Percentiles rank a stretch among this genome's conserved stretches.
Evolutionary conservation across 495 filamentous ascomycete genomes (phyloP).

Genomic region (Xylaria scruposa): DNA sequence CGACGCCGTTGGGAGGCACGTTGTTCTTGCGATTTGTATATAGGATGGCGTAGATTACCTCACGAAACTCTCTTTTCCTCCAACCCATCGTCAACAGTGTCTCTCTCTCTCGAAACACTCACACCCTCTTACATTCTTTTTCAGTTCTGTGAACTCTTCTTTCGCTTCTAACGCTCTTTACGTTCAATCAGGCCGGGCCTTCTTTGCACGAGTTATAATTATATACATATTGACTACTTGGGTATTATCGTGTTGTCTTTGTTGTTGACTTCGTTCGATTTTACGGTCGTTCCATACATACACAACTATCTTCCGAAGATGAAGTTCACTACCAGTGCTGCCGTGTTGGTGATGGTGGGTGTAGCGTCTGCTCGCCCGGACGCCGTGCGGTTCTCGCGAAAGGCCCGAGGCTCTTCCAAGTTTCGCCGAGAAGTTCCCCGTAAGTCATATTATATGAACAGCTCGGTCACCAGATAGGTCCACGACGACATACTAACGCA

Average conservation of each 20-base stretch:
- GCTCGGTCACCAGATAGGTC: background rate
- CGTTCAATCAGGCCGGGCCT: constrained; percentile 48
- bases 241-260: constrained; percentile 27
- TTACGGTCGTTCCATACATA: constrained; percentile 34
- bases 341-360: constrained; percentile 48
- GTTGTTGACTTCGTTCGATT: constrained; percentile 33
- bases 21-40: background rate
- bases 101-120: constrained; percentile 34
- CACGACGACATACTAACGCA: constrained; percentile 11
- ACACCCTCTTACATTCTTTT: constrained; percentile 44
- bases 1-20: background rate
- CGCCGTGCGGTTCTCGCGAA: constrained; percentile 39
- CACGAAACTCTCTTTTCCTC: constrained; percentile 24
- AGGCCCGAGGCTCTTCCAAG: constrained; percentile 32
- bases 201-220: constrained; percentile 25
- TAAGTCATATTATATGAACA: constrained; percentile 22
- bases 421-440: constrained; percentile 61
- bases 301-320: constrained; percentile 44
- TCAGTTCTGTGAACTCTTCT: constrained; percentile 57
- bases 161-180: constrained; percentile 36
- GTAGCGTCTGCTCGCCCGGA: constrained; percentile 43
- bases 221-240: constrained; percentile 3
- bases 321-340: constrained; percentile 52
- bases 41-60: constrained; percentile 11
- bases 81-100: constrained; percentile 39